These are phyloP conservation scores for Boletus calvinii DNA, from an alignment of 1,284 basidiomycete genomes.

Conservation along the genomic window DNA sequence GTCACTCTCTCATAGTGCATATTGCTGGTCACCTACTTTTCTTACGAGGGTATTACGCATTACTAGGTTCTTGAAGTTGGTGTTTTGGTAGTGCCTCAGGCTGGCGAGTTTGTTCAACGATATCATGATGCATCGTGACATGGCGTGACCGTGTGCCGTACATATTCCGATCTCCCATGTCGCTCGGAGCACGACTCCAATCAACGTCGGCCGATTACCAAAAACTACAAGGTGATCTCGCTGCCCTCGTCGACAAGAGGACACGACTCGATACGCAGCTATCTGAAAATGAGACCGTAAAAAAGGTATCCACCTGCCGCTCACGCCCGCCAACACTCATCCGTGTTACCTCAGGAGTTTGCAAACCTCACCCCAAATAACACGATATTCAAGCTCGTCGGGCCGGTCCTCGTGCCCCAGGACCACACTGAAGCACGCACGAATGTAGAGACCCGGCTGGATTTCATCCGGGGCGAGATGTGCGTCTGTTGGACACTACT, in stretches of 20 bases:
- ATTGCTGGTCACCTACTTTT: no score
- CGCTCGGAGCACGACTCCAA: slow-evolving; percentile 60
- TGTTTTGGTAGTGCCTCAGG: no score
- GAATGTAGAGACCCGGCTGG: slow-evolving; percentile 90
- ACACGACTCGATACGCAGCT: slow-evolving; percentile 87
- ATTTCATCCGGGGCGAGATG: slow-evolving; percentile 92
- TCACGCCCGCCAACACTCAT: background rate
- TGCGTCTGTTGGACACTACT: slow-evolving; percentile 41
- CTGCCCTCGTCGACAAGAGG: slow-evolving; percentile 71
- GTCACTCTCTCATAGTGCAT: no score
- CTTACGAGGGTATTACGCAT: no score
- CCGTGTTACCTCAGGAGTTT: slow-evolving; percentile 68
- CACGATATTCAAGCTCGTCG: slow-evolving; percentile 89
- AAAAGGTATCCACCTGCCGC: slow-evolving; percentile 59
- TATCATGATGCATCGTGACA: no score
- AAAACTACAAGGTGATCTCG: slow-evolving; percentile 74
- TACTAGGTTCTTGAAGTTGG: no score
- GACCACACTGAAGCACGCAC: slow-evolving; percentile 85
- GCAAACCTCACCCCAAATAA: slow-evolving; percentile 73
- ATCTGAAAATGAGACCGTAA: slow-evolving; percentile 89
- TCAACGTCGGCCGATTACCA: slow-evolving; percentile 71
- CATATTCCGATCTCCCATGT: slow-evolving; percentile 31
- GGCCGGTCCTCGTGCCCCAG: slow-evolving; percentile 89
- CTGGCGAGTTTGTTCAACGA: no score
- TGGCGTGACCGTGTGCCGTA: background rate